Conservation (phyloP, 2,329 filamentous ascomycete genomes). For the Plectosphaerella plurivora region DNA sequence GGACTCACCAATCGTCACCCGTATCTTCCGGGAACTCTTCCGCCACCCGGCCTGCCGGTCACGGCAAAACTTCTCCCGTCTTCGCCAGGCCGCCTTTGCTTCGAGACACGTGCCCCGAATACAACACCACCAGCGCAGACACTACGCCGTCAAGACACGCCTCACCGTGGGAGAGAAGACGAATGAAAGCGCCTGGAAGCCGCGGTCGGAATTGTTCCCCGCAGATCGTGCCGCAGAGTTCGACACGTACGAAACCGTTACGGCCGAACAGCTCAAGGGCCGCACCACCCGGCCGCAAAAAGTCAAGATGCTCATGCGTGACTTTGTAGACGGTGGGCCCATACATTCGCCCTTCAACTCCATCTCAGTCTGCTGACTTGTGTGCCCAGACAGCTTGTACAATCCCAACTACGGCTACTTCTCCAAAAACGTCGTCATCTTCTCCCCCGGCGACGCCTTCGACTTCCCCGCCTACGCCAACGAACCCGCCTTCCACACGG, state of each 20-base stretch:
- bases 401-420: constrained; percentile 96
- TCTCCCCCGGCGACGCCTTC: constrained; percentile 87
- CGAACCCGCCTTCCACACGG: constrained; percentile 76
- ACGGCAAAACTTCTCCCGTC: constrained; percentile 28
- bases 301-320: constrained; percentile 95
- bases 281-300: constrained; percentile 73
- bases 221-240: constrained; percentile 78
- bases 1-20: constrained; percentile 76
- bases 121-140: constrained; percentile 21
- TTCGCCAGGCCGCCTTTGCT: constrained; percentile 16
- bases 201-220: constrained; percentile 70
- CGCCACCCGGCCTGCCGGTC: constrained; percentile 64
- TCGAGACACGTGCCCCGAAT: constrained; percentile 11
- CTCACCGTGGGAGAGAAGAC: constrained; percentile 22
- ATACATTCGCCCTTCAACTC: constrained; percentile 2
- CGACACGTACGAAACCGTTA: constrained; percentile 76
- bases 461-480: constrained; percentile 77
- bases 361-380: neutral
- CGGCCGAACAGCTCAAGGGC: constrained; percentile 69
- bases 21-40: constrained; percentile 83
- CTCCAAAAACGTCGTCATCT: constrained; percentile 94
- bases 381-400: constrained; percentile 78
- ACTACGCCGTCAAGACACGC: constrained; percentile 13
- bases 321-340: constrained; percentile 85
- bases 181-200: constrained; percentile 78